phyloP scores from a whole-genome alignment of 2,329 filamentous ascomycete species.

The Rachicladosporium sp. region DNA sequence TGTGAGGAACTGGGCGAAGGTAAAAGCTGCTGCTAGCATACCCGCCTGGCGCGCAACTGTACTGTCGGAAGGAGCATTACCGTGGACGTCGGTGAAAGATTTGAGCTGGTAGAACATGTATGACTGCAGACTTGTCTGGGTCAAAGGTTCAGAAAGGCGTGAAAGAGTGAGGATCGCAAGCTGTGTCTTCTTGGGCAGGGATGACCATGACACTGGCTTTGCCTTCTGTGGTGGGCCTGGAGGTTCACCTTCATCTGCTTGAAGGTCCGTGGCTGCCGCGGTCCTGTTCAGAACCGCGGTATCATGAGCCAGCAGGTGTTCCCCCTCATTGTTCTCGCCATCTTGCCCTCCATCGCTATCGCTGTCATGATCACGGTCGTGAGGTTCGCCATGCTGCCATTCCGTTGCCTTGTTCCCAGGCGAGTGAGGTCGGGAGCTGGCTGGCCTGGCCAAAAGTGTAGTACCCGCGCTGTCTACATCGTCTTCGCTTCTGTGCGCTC shows the following conservation, averaged over 20 bases:
- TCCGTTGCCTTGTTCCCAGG: conserved; percentile 8
- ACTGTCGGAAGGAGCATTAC: conserved; percentile 40
- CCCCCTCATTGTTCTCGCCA: conserved; percentile 6
- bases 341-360: conserved; percentile 3
- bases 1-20: conserved; percentile 68
- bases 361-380: conserved; percentile 1
- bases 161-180: conserved; percentile 66
- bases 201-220: conserved; percentile 52
- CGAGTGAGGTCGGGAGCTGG: conserved; percentile 7
- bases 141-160: conserved; percentile 68
- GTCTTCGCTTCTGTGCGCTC: conserved; percentile 1
- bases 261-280: not conserved
- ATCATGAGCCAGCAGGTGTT: conserved; percentile 10
- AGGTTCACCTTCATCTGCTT: conserved; percentile 11
- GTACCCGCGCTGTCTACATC: conserved; percentile 17
- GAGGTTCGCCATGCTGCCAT: conserved; percentile 3
- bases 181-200: conserved; percentile 65
- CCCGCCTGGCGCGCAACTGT: conserved; percentile 68
- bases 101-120: conserved; percentile 87
- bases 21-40: conserved; percentile 66
- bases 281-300: conserved; percentile 2
- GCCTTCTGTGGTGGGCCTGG: conserved; percentile 6
- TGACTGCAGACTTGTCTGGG: conserved; percentile 63
- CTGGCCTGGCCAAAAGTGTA: conserved; percentile 12
- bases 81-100: conserved; percentile 42